Conservation (phyloP, 257 asterid species). For the Buddleja alternifolia region DNA sequence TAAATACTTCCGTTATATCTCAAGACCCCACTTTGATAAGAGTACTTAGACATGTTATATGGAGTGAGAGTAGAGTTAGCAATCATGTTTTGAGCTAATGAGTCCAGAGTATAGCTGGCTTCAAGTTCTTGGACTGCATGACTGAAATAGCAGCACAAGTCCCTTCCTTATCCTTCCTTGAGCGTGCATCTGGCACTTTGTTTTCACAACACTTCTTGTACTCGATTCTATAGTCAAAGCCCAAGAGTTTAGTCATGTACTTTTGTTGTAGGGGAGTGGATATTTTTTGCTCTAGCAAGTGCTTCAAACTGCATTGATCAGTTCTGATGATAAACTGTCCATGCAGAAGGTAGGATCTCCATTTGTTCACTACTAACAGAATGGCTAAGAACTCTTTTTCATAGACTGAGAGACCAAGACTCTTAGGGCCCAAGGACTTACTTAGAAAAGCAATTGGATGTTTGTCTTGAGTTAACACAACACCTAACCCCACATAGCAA, state of each 20-base stretch:
- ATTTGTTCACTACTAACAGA: neutral
- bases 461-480: neutral
- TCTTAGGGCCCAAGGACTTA: neutral
- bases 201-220: neutral
- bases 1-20: neutral
- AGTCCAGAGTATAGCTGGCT: neutral
- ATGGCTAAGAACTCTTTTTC: conserved; percentile 10
- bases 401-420: neutral
- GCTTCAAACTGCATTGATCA: too few species aligned
- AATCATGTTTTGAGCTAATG: fast-evolving
- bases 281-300: too few species aligned
- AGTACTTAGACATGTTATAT: neutral
- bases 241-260: conserved; percentile 20
- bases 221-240: neutral
- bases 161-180: neutral
- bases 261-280: too few species aligned
- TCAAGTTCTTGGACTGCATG: neutral
- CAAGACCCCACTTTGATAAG: neutral
- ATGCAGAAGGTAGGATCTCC: neutral
- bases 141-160: neutral
- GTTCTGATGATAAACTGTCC: too few species aligned
- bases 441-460: neutral
- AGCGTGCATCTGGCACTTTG: neutral
- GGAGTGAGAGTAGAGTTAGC: neutral
- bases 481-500: neutral